Percentiles rank a stretch among this genome's conserved stretches.
These are phyloP conservation scores for Trypethelium eluteriae DNA, from an alignment of 495 filamentous ascomycete species.

Conservation along the genomic window DNA sequence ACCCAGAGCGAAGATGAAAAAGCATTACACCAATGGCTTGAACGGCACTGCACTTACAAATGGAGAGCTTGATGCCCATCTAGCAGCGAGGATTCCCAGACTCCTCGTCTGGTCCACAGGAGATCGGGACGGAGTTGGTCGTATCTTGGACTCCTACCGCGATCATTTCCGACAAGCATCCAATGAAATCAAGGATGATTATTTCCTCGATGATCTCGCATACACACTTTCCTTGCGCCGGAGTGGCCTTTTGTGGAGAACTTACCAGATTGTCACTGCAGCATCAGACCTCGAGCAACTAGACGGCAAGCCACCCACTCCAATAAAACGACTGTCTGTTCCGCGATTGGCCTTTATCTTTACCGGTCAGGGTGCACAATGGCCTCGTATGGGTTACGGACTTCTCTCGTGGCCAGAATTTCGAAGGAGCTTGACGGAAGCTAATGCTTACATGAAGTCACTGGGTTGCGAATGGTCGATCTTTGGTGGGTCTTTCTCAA, in stretches of 20 bases:
- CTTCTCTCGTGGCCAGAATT: neutral
- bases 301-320: conserved; percentile 1
- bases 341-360: conserved; percentile 27
- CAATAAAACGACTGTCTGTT: neutral
- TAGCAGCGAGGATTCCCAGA: neutral
- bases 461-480: conserved; percentile 9
- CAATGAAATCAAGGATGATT: neutral
- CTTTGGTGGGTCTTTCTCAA: neutral
- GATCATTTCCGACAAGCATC: neutral
- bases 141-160: neutral
- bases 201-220: neutral
- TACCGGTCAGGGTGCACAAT: conserved; percentile 45
- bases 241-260: neutral
- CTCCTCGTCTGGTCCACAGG: neutral
- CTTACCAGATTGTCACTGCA: neutral
- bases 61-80: too few relatives aligned
- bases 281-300: neutral
- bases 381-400: conserved; percentile 34
- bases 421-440: neutral
- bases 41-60: too few relatives aligned
- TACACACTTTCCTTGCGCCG: conserved; percentile 5
- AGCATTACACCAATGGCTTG: too few relatives aligned
- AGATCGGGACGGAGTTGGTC: neutral
- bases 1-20: neutral
- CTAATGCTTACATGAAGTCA: neutral